Evolutionary conservation across 495 filamentous ascomycete genomes (phyloP), one percentile per base, ranked within the genome.

Genomic region (Trichocladium antarcticum): DNA sequence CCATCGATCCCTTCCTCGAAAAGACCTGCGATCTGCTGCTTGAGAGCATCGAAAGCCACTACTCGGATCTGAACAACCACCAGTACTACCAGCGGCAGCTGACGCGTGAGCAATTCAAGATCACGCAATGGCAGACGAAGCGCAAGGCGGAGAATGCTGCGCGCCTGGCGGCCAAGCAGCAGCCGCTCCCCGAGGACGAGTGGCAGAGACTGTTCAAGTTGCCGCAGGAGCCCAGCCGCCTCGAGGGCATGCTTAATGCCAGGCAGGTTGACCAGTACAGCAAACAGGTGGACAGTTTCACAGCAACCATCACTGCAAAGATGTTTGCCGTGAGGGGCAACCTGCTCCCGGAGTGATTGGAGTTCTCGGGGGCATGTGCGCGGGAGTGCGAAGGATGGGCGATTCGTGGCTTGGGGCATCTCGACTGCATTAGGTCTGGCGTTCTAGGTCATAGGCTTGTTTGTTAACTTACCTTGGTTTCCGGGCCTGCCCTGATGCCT

Each of bases 191-290:
- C 15, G 92, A 98, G 72, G 90, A 96, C 60, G 93, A 98, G 70
- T 98, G 92, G 92, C 85, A 89, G 70, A 83, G 87, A 60, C 71
- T 97, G 57, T 98, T 96, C 77, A 98, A 98, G 78, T 77, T 97
- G 42, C 92, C 92, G 16, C 77, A 84, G 66, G 92, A 98, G 71
- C 92, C 92, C 45, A 89, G 83, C 65, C 75, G 93, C 50, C 70
- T 98, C 55, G 92, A 97, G 71, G 83, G 79, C 50, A 82, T 98
- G 75, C 72, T 98, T 59, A 95, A 95, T 63, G 86, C 84, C 45
- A 77, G 86, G 60, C 92, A 98, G 69, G 89, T 97, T 21, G 92
- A 98, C 67, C 93, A 97, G 74, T 98, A 97, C 71, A 85, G 89
- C 50, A 83, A 87, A 71, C 90, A 96, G 73, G 81, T 97, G 43